A percentile compares a stretch with the other conserved stretches of the same genome.
Evolutionary conservation across 495 filamentous ascomycete species (phyloP).

Genomic region (Usnea hakonensis): DNA sequence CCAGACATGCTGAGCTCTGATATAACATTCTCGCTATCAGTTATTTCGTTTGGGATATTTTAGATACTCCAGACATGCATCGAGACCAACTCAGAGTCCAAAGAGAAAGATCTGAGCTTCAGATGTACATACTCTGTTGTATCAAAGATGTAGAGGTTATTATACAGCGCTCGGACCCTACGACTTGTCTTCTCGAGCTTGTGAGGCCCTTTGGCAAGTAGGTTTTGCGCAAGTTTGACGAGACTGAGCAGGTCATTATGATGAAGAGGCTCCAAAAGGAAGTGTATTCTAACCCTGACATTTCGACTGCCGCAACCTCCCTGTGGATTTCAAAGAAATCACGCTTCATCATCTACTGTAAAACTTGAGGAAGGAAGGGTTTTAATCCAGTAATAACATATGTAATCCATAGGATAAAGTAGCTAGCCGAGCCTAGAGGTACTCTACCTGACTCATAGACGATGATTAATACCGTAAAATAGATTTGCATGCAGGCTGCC

Average conservation of each 20-base stretch:
- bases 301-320: constrained; percentile 1
- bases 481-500: too few relatives aligned
- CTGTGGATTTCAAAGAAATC: constrained; percentile 2
- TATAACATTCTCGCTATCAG: too few relatives aligned
- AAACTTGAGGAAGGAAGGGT: background rate
- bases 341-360: background rate
- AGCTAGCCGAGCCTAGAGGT: too few relatives aligned
- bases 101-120: constrained; percentile 41
- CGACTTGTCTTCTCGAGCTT: constrained; percentile 34
- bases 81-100: constrained; percentile 38
- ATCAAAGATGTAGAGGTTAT: constrained; percentile 31
- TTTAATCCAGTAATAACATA: too few relatives aligned
- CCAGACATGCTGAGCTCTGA: too few relatives aligned
- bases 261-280: too few relatives aligned
- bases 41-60: too few relatives aligned
- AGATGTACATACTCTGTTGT: constrained; percentile 42
- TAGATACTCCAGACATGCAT: too few relatives aligned
- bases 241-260: constrained; percentile 23
- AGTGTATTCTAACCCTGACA: background rate
- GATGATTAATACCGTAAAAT: too few relatives aligned
- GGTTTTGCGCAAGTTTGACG: constrained; percentile 32
- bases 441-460: too few relatives aligned
- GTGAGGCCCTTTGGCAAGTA: constrained; percentile 33
- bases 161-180: constrained; percentile 33
- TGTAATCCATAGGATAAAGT: too few relatives aligned